Base-by-base conservation (phyloP, 805 yeast species). In the Saccharomycopsis sp. region DNA sequence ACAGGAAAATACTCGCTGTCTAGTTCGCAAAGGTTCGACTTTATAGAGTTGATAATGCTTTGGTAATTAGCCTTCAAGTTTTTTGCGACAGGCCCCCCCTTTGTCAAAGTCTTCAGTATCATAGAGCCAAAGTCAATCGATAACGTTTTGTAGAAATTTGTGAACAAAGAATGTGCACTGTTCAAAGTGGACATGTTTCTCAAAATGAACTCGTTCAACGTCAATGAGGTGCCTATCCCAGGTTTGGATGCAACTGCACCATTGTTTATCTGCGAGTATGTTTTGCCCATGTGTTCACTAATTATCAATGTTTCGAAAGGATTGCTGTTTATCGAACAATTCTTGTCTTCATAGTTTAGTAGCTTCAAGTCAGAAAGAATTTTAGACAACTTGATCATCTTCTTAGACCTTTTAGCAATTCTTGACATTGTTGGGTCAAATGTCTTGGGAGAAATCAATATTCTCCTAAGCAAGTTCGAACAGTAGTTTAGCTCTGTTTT, bases 71-170 rank as follows among this genome's bases (percentile, higher is more conserved):
- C 52, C 39, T 55, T 62, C 47, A 68, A 53, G 47, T 65, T 66
- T 43, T 66, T 64, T 1, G 72, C 70, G 15, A 65, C 62, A 13
- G 73, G 71, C 1, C 73, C 73, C 17, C 71, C 73, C 41, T 68
- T 55, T 3, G 64, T 63, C 64, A 68, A 61, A 4, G 70, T 65
- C 4, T 63, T 59, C 0, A 56, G 62, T 5, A 68, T 55, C 45
- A 54, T 62, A 39, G 59, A 63, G 45, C 64, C 63, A 48, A 65
- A 65, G 32, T 53, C 58, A 20, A 31, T 32, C 2, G 61, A 45
- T 19, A 66, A 42, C 20, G 49, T 52, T 5, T 50, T 39, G 67
- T 69, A 67, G 49, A 54, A 67, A 4, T 55, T 39, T 2, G 46
- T 34, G 17, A 43, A 38, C 17, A 47, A 20, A 4, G 39, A 27